A percentile compares a stretch with the other conserved stretches of the same genome.
These are phyloP conservation scores for Pulchroboletus neoregius DNA, from an alignment of 1,284 basidiomycete genomes.

Conservation along the genomic window DNA sequence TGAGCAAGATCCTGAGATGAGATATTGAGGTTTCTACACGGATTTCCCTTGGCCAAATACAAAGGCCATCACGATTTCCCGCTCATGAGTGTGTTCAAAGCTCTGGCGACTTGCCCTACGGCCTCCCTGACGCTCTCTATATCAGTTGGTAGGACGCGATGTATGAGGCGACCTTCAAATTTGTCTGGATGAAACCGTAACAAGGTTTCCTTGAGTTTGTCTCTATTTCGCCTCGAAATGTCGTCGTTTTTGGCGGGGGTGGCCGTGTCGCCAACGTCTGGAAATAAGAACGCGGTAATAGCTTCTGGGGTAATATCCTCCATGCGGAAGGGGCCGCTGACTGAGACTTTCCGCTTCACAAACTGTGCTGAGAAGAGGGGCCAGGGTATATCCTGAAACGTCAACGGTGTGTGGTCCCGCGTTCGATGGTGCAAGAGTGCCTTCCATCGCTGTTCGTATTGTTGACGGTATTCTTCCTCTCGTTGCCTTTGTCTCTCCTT, in stretches of 20 bases:
- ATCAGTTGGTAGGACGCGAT: constrained; percentile 56
- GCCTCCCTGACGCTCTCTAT: constrained; percentile 69
- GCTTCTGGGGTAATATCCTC: constrained; percentile 57
- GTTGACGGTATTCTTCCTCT: constrained; percentile 43
- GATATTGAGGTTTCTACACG: not conserved
- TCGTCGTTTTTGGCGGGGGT: constrained; percentile 19
- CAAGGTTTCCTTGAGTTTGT: constrained; percentile 67
- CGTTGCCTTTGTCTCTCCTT: constrained; percentile 43
- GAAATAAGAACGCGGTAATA: constrained; percentile 60
- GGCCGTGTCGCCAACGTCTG: constrained; percentile 18
- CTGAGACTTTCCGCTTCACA: constrained; percentile 7
- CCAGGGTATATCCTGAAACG: constrained; percentile 76
- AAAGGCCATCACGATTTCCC: constrained; percentile 11
- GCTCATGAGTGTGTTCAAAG: constrained; percentile 48
- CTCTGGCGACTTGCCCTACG: constrained; percentile 65
- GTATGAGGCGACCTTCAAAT: constrained; percentile 72
- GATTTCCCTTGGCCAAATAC: not conserved
- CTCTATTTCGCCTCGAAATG: constrained; percentile 44
- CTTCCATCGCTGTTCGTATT: constrained; percentile 61
- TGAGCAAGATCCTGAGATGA: not conserved
- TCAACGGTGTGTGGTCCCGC: constrained; percentile 27
- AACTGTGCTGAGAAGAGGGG: constrained; percentile 46
- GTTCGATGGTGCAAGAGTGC: constrained; percentile 39
- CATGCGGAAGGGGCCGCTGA: constrained; percentile 25
- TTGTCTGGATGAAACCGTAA: constrained; percentile 84